Base-by-base conservation (phyloP, 2,329 filamentous ascomycete genomes). In the Trichoderma semiorbis region DNA sequence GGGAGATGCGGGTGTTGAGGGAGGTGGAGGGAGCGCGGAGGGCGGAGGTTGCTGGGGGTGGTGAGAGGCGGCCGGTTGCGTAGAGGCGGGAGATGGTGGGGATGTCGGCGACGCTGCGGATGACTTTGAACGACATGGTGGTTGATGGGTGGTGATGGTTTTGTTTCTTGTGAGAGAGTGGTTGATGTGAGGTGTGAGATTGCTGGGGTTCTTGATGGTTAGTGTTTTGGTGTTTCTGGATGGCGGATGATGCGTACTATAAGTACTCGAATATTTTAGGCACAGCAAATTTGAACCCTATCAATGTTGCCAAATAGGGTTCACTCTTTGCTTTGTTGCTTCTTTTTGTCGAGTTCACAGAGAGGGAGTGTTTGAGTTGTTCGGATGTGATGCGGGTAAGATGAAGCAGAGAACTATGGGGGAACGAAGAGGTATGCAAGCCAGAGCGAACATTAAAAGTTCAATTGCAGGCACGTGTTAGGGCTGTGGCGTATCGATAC, bases 1-100 rank as follows among this genome's bases (percentile, higher is more conserved):
- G 83, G 60, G 88, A 89, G 76, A 98, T 86, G 74, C 88, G 90
- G 78, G 89, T 82, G 83, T 97, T 97, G 82, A 92, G 84, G 11
- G 81, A 76, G 70, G 85, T 80, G n/a, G 86, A 88, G 5, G 85
- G 26, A 80, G 78, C 50, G 75, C 26, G 63, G 67, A 75, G 53
- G 53, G 75, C 6, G 3, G 57, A 1, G 14, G 7, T 30, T 21
- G 24, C 73, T 18, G 32, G 60, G 26, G 16, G 72, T 28, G 28
- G 28, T 30, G 72, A n/a, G 6, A 93, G 84, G 11, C 34, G 43
- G 11, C 34, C 62, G 26, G 55, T 43, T 43, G 73, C 86, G 84
- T 95, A 96, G 73, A 95, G 89, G 57, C 87, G 81, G 47, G 85
- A 84, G 73, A 93, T 82, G 39, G 87, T 89, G 6, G 89, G 90